A percentile compares a stretch with the other conserved stretches of the same genome.
phyloP scores from a whole-genome alignment of 2,329 filamentous ascomycete species.

The Madurella mycetomatis region DNA sequence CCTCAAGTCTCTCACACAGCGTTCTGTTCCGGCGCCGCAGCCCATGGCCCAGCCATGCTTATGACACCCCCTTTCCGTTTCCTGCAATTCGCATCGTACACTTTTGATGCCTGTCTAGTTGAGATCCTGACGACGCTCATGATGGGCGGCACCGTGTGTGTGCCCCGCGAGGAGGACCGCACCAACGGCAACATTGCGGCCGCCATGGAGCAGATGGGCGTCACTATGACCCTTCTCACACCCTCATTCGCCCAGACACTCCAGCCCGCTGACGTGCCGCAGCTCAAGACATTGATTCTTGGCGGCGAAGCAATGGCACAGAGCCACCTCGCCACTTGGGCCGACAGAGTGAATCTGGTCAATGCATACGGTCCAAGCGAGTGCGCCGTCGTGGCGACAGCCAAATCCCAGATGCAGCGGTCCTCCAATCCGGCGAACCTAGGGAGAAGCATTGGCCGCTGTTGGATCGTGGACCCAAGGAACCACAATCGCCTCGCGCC shows the following conservation, averaged over 20 bases:
- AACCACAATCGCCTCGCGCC: constrained; percentile 25
- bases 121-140: constrained; percentile 39
- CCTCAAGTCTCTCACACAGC: constrained; percentile 19
- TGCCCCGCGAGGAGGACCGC: constrained; percentile 37
- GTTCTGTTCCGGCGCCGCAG: constrained; percentile 24
- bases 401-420: constrained; percentile 11
- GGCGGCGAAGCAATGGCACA: constrained; percentile 41
- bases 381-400: constrained; percentile 40
- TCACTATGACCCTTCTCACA: constrained; percentile 28
- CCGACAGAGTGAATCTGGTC: constrained; percentile 42
- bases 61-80: constrained; percentile 23
- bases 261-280: constrained; percentile 24
- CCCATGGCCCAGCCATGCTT: constrained; percentile 18
- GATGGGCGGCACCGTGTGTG: constrained; percentile 37
- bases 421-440: constrained; percentile 31
- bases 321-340: constrained; percentile 27
- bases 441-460: constrained; percentile 29
- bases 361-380: constrained; percentile 26
- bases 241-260: constrained; percentile 28
- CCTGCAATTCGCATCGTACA: constrained; percentile 33
- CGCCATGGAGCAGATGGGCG: constrained; percentile 25
- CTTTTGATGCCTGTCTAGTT: constrained; percentile 38
- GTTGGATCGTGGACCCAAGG: constrained; percentile 33
- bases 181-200: constrained; percentile 34
- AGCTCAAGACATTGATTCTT: constrained; percentile 43